Evolutionary conservation across 768 basidiomycete genomes (phyloP), one percentile per base, ranked within the genome.

Genomic region (Solioccasus polychromus): DNA sequence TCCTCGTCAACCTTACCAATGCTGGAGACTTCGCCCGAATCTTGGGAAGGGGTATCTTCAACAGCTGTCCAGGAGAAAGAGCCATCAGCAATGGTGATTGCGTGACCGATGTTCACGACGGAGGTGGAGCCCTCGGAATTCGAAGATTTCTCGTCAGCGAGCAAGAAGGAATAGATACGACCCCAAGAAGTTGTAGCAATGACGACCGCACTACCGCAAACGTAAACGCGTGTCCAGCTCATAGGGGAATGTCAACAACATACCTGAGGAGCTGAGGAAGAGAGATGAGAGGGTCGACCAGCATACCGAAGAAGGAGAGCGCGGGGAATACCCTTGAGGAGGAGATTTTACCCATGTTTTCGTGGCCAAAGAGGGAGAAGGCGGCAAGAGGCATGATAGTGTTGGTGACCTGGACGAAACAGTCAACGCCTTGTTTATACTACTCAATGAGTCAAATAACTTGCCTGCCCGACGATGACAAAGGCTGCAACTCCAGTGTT

Each of bases 321-420:
- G 62, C 62, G 2, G 62, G 62, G 35, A 63, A 63, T 15, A 63
- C 42, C 32, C 55, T 62, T 11, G 55, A 47, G 25, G 55, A 9
- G 8, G 55, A 23, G 17, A 63, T 3, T 0, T 3, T 25, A 19
- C 60, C 60, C 58, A 64, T 59, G 38, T 59, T 50, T 46, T 63
- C 55, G 20, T 50, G 34, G 9, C 62, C 62, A 18, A 63, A 64
- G 28, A 63, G 47, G 5, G 62, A 63, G 42, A 63, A 64, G 9
- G 62, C 63, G 39, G 62, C 62, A 20, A 63, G 47, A n/a, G 62
- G 62, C 60, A 63, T 64, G 26, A 62, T 5, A 8, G 61, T 64
- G 43, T 63, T 63, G 1, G 62, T 42, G 35, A 54, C 31, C 60
- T 61, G 36, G 4, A 34, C 2, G 19, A 35, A 23, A 39, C 15